Percentiles rank a stretch among this genome's conserved stretches.
Conservation (phyloP, 1,284 basidiomycete species). For the Polyporus tsugae region DNA sequence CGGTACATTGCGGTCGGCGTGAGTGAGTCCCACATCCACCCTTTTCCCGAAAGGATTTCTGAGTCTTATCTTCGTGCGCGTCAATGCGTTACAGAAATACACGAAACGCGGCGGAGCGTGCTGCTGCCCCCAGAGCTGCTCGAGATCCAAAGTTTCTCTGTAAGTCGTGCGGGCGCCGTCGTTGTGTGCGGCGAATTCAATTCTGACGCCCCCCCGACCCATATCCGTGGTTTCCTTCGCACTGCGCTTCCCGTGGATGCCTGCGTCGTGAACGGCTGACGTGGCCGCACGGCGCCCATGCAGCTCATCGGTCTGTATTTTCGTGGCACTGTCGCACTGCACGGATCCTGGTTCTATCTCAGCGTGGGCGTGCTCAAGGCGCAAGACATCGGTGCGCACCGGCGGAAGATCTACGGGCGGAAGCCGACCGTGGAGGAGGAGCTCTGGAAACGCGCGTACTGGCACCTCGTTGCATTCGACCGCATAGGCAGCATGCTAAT, state of each 20-base stretch:
- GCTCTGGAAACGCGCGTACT: slow-evolving; percentile 60
- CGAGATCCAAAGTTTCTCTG: slow-evolving; percentile 43
- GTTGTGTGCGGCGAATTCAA: slow-evolving; percentile 4
- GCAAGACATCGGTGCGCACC: slow-evolving; percentile 54
- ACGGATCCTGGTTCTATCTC: slow-evolving; percentile 52
- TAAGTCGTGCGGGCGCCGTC: slow-evolving; percentile 28
- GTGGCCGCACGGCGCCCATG: slow-evolving; percentile 28
- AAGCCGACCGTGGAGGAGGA: slow-evolving; percentile 52
- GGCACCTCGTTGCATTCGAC: slow-evolving; percentile 65
- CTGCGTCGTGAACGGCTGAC: background rate
- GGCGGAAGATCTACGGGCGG: slow-evolving; percentile 44
- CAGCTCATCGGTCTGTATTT: slow-evolving; percentile 44
- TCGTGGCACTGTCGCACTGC: slow-evolving; percentile 41
- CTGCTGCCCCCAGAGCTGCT: slow-evolving; percentile 41
- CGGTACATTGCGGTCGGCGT: slow-evolving; percentile 35
- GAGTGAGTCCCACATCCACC: slow-evolving; percentile 26
- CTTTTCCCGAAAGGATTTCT: background rate
- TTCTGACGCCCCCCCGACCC: slow-evolving; percentile 18
- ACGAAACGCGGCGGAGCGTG: slow-evolving; percentile 34
- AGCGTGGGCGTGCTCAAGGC: slow-evolving; percentile 56
- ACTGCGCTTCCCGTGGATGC: background rate
- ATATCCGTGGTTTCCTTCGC: slow-evolving; percentile 11
- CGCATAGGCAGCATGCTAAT: slow-evolving; percentile 69
- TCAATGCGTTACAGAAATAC: slow-evolving; percentile 31
- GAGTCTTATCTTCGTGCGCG: background rate